Evolutionary conservation across 306 rosid genomes (phyloP).

Genomic region (Malus fusca): DNA sequence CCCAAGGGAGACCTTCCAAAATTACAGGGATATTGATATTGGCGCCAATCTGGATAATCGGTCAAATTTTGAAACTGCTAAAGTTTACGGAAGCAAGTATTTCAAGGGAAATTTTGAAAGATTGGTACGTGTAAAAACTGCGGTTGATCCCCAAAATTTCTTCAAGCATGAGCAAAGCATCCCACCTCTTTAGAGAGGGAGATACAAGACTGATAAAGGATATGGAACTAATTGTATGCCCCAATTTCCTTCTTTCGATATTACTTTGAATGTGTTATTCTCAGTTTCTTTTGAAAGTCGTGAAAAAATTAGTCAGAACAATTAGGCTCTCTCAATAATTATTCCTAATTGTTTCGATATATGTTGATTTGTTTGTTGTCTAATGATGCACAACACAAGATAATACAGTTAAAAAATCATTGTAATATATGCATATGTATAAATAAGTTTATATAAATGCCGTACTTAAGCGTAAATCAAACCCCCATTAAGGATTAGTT

Average conservation of each 20-base stretch:
- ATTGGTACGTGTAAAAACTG: background rate
- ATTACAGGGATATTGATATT: conserved; percentile 56
- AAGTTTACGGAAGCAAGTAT: conserved; percentile 16
- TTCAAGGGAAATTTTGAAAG: conserved; percentile 13
- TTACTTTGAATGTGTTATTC: background rate
- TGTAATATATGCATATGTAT: too few relatives aligned
- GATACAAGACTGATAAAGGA: background rate
- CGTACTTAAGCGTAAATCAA: too few relatives aligned
- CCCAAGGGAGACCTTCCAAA: conserved; percentile 10
- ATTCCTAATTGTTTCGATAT: too few relatives aligned
- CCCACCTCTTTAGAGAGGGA: background rate
- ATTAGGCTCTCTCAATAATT: too few relatives aligned
- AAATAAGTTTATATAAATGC: too few relatives aligned
- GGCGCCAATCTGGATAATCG: conserved; percentile 14
- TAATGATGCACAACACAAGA: too few relatives aligned
- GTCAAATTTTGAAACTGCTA: background rate
- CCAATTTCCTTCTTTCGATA: background rate
- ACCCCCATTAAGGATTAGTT: too few relatives aligned
- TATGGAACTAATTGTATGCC: background rate
- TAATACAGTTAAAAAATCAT: too few relatives aligned
- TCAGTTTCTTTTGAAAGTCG: too few relatives aligned
- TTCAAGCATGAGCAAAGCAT: background rate
- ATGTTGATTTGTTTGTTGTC: too few relatives aligned
- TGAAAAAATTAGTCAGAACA: too few relatives aligned
- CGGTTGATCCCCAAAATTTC: background rate